These are phyloP conservation scores for Durotheca rogersii DNA, from an alignment of 495 filamentous ascomycete genomes.

Conservation along the genomic window DNA sequence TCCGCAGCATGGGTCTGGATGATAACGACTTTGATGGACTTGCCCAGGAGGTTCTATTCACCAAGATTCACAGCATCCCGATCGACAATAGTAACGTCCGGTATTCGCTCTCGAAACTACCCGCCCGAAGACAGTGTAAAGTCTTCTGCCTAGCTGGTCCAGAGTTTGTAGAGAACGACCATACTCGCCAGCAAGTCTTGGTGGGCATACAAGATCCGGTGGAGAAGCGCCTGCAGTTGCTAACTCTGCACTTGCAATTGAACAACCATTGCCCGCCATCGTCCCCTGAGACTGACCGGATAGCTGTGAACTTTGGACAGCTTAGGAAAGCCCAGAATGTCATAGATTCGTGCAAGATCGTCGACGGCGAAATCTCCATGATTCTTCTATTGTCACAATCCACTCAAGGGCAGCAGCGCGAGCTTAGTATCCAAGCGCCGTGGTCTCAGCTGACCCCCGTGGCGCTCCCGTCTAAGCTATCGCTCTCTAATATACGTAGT, in stretches of 20 bases:
- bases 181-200: constrained; percentile 54
- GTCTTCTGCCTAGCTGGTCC: constrained; percentile 66
- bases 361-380: constrained; percentile 65
- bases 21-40: constrained; percentile 68
- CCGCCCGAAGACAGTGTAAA: constrained; percentile 53
- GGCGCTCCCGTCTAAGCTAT: constrained; percentile 46
- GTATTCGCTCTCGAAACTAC: constrained; percentile 51
- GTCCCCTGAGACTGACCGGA: constrained; percentile 26
- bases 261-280: constrained; percentile 19
- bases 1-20: constrained; percentile 68
- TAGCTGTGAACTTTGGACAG: constrained; percentile 43
- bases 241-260: constrained; percentile 58
- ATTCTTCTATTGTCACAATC: constrained; percentile 70
- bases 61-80: constrained; percentile 69
- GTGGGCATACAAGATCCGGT: constrained; percentile 68
- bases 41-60: constrained; percentile 70
- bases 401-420: constrained; percentile 58
- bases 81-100: constrained; percentile 62
- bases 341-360: constrained; percentile 71
- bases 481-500: constrained; percentile 39
- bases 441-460: constrained; percentile 67
- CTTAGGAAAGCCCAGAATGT: constrained; percentile 58
- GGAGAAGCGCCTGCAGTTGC: constrained; percentile 64
- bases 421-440: constrained; percentile 71
- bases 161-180: constrained; percentile 52